A percentile compares a stretch with the other conserved stretches of the same genome.
These are phyloP conservation scores for Diaporthe ampelina DNA, from an alignment of 2,329 filamentous ascomycete species.

Conservation along the genomic window DNA sequence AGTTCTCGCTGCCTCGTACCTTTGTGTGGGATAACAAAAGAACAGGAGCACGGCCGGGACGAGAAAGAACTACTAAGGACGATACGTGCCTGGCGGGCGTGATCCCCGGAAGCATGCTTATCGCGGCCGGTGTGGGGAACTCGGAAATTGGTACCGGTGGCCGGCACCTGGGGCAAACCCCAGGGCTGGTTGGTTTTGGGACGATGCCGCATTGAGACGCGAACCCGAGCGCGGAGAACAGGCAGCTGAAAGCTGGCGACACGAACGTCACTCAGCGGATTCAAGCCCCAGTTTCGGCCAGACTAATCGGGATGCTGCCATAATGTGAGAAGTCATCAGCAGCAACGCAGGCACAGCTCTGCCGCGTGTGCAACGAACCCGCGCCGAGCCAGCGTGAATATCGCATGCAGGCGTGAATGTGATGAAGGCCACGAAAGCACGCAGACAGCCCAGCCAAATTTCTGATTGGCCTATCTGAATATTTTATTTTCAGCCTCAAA, in stretches of 20 bases:
- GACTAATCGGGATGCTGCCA: not conserved
- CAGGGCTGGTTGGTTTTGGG: not conserved
- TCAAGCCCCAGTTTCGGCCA: not conserved
- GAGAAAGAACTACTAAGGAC: not conserved
- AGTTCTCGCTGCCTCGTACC: not conserved
- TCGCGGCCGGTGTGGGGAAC: slow-evolving; percentile 14
- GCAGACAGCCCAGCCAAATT: too few species aligned
- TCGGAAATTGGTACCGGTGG: slow-evolving; percentile 2
- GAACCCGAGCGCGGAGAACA: not conserved
- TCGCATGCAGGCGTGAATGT: not conserved
- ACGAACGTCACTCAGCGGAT: not conserved
- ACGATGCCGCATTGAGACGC: not conserved
- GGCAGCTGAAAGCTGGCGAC: not conserved
- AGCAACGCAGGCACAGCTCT: not conserved
- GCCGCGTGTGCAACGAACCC: not conserved
- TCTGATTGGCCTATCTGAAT: not conserved
- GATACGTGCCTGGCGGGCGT: not conserved
- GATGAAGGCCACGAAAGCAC: not conserved
- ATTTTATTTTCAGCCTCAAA: too few species aligned
- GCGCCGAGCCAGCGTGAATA: too few species aligned
- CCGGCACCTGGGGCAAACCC: not conserved
- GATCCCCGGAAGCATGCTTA: not conserved
- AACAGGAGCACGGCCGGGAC: not conserved
- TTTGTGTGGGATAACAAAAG: not conserved
- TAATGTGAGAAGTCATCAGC: not conserved